phyloP scores from a whole-genome alignment of 805 yeast species.

The Candida namnaoensis region DNA sequence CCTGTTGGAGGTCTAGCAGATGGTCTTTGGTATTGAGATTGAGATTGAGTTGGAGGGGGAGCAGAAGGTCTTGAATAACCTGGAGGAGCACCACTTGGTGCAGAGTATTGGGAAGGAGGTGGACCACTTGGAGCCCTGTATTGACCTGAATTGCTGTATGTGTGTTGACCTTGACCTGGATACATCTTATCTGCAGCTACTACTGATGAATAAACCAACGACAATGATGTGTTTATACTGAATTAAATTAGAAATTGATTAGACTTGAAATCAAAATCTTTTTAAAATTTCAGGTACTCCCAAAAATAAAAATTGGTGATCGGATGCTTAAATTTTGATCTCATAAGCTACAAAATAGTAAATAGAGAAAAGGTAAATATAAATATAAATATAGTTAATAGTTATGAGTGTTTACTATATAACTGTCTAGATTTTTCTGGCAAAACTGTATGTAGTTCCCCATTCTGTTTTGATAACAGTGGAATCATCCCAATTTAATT shows the following conservation, averaged over 20 bases:
- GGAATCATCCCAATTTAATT: conserved; percentile 37
- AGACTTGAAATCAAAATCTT: no score
- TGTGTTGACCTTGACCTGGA: conserved; percentile 9
- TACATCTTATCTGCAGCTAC: conserved; percentile 3
- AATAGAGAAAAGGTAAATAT: no score
- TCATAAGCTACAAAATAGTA: no score
- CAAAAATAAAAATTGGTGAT: no score
- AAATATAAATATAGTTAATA: no score
- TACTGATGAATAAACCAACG: no score
- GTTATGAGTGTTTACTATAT: no score
- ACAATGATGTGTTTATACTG: no score
- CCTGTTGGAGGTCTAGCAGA: conserved; percentile 9
- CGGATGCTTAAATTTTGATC: no score
- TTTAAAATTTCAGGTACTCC: no score
- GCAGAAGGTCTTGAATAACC: conserved; percentile 2
- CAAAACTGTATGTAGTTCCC: conserved; percentile 48
- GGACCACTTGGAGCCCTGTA: not conserved
- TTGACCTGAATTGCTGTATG: not conserved
- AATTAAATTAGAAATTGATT: no score
- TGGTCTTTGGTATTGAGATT: conserved; percentile 13
- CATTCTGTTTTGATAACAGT: conserved; percentile 37
- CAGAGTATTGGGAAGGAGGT: conserved; percentile 1
- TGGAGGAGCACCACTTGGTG: no score
- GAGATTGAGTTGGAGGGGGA: conserved; percentile 9
- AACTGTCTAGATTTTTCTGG: conserved; percentile 15